Evolutionary conservation across 768 basidiomycete genomes (phyloP).

Genomic region (Gyrodon lividus): DNA sequence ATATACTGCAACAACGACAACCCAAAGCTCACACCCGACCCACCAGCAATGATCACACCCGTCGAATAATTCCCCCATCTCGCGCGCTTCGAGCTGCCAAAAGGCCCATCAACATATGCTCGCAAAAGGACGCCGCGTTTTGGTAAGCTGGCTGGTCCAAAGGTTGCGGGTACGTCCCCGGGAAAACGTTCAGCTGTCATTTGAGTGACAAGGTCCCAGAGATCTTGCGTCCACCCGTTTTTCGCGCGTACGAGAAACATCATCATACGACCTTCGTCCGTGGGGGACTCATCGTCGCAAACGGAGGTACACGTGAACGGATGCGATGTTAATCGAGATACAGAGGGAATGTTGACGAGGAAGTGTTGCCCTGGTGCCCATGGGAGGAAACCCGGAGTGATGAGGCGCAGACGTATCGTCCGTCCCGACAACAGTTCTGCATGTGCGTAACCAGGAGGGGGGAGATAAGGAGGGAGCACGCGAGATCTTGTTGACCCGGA

Average conservation of each 20-base stretch:
- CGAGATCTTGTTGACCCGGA: neutral
- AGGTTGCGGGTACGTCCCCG: slow-evolving; percentile 15
- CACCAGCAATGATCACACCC: slow-evolving; percentile 64
- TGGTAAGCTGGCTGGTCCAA: slow-evolving; percentile 29
- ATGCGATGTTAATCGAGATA: slow-evolving; percentile 62
- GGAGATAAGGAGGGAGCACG: slow-evolving; percentile 32
- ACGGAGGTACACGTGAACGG: slow-evolving; percentile 72
- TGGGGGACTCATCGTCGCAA: slow-evolving; percentile 45
- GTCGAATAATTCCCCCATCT: slow-evolving; percentile 60
- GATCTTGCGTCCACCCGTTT: slow-evolving; percentile 63
- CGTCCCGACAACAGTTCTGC: slow-evolving; percentile 68
- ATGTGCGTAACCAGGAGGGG: slow-evolving; percentile 68
- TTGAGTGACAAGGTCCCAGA: slow-evolving; percentile 55
- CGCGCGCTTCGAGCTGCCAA: slow-evolving; percentile 61
- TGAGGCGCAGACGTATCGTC: slow-evolving; percentile 66
- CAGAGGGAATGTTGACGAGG: slow-evolving; percentile 61
- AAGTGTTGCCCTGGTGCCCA: slow-evolving; percentile 86
- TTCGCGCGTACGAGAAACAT: slow-evolving; percentile 69
- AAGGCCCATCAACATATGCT: slow-evolving; percentile 65
- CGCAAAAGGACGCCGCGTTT: slow-evolving; percentile 50
- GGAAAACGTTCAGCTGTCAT: slow-evolving; percentile 37
- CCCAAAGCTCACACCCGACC: slow-evolving; percentile 75
- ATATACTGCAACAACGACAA: slow-evolving; percentile 64
- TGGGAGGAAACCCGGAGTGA: slow-evolving; percentile 50
- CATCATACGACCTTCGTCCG: slow-evolving; percentile 53